Evolutionary conservation across 441 rosid genomes (phyloP), one percentile per base, ranked within the genome.

Genomic region (Erodium trifolium): DNA sequence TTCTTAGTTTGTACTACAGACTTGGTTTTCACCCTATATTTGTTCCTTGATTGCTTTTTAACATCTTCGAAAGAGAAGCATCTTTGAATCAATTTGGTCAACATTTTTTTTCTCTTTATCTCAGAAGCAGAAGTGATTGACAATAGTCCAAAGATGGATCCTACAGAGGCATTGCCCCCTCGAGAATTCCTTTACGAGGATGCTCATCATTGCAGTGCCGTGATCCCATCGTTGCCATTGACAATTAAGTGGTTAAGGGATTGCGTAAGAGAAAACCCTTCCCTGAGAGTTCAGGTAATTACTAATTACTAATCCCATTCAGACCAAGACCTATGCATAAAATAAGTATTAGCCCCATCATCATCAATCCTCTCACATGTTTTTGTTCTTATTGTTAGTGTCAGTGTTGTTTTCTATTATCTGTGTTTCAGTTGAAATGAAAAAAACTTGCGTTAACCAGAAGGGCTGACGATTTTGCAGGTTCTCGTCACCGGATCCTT

Each of bases 401-500:
- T 23, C 27, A 23, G 27, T 23, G 27, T 23, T 23, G 27, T 23
- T 23, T 23, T 23, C 27, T 23, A 23, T 23, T 23, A 23, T 23
- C 27, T 23, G 27, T 23, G 27, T 23, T 23, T 23, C 27, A 23
- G 27, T 23, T 23, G 27, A 23, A 23, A 23, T 23, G 27, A 23
- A 23, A 23, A 23, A 23, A 23, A 23, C 27, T 23, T 23, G 27
- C 27, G 27, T 23, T 23, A 23, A 23, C 27, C 27, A 23, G 27
- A 23, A 23, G 27, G 41, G 8, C 41, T 37, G 41, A 37, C 8
- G 3, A 23, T 23, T 55, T 19, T 47, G 67, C 83, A 91, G 97
- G 97, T 91, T 76, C 85, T 91, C 60, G 96, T 90, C 75, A 92
- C 98, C 2, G 98, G 98, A 13, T 92, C 95, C 14, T 71, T 92